Evolutionary conservation across 1,284 basidiomycete genomes (phyloP), one percentile per base, ranked within the genome.

Genomic region (Cryptococcus maquisensis): DNA sequence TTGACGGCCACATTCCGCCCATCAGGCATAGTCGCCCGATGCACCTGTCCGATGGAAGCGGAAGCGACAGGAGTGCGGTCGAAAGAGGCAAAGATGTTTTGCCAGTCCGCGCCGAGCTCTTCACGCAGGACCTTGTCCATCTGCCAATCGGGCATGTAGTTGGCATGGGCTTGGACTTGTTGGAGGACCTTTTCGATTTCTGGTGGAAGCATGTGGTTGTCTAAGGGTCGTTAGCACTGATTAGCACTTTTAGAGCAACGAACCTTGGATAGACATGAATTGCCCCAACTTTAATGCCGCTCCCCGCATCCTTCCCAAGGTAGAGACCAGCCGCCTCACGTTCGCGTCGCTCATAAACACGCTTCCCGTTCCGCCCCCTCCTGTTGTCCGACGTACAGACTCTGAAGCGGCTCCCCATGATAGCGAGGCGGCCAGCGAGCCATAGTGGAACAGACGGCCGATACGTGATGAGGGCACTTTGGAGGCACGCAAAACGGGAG

Each of bases 121-220:
- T 80, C 69, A 7, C 67, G 72, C 78, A 98, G 82, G 21, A 94
- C 92, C 83, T 84, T 74, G 90, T 91, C 89, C 84, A 97, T 88
- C 74, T 98, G 96, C 87, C 88, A 94, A 61, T 93, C 86, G 0
- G 95, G 96, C 94, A 98, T 98, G 74, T 97, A 98, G 74, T 99
- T 91, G 2, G 96, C 96, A 64, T 87, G 86, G 65, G 95, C 90
- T 73, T 98, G 95, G 0, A 99, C 93, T 40, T 88, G 81, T 44
- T 91, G 82, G 67, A 98, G 85, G 35, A 98, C 87, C 54, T 84
- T 82, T 69, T 97, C 93, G 8, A 98, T 79, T 66, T 96, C 90
- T 0, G 88, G 85, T 1, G 95, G 91, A 0, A 98, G 80, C 56
- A 88, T 80, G 67, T 93, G 87, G 4, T 90, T 88, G 73, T 97